A percentile compares a stretch with the other conserved stretches of the same genome.
These are phyloP conservation scores for Strobilomyces dryophilus DNA, from an alignment of 768 basidiomycete genomes.

Conservation along the genomic window DNA sequence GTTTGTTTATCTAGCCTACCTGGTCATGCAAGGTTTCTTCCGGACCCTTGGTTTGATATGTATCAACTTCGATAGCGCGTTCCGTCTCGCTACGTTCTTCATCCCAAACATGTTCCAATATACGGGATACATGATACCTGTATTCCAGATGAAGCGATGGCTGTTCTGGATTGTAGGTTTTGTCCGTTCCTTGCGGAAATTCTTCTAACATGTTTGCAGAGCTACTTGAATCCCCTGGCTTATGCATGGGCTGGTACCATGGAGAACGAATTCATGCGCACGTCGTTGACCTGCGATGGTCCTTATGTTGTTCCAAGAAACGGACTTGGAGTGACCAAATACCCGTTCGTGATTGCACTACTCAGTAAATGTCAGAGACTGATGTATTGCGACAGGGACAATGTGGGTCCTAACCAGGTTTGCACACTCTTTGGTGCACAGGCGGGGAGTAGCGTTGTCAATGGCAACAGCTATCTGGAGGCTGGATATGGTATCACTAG, in stretches of 20 bases:
- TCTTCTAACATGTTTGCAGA: conserved; percentile 33
- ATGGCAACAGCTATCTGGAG: conserved; percentile 58
- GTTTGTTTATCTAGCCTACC: conserved; percentile 58
- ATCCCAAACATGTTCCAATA: conserved; percentile 75
- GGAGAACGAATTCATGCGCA: conserved; percentile 83
- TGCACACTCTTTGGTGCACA: conserved; percentile 72
- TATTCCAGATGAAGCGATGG: conserved; percentile 72
- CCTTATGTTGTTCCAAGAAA: conserved; percentile 64
- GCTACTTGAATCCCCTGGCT: conserved; percentile 74
- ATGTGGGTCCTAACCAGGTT: conserved; percentile 63
- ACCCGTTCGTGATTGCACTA: conserved; percentile 47
- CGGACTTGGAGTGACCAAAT: conserved; percentile 47
- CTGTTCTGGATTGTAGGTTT: conserved; percentile 76
- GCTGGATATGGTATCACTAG: conserved; percentile 48
- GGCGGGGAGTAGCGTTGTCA: conserved; percentile 50
- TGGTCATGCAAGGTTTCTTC: conserved; percentile 85
- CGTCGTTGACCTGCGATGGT: conserved; percentile 62
- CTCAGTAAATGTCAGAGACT: background rate
- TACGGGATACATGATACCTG: conserved; percentile 66
- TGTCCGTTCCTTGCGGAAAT: background rate
- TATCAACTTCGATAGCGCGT: conserved; percentile 50
- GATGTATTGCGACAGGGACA: conserved; percentile 35
- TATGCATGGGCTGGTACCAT: conserved; percentile 77
- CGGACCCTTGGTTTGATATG: conserved; percentile 61
- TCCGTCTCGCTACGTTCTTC: conserved; percentile 60